These are phyloP conservation scores for Paragyromitra xinjiangensis DNA, from an alignment of 495 filamentous ascomycete species.

Conservation along the genomic window DNA sequence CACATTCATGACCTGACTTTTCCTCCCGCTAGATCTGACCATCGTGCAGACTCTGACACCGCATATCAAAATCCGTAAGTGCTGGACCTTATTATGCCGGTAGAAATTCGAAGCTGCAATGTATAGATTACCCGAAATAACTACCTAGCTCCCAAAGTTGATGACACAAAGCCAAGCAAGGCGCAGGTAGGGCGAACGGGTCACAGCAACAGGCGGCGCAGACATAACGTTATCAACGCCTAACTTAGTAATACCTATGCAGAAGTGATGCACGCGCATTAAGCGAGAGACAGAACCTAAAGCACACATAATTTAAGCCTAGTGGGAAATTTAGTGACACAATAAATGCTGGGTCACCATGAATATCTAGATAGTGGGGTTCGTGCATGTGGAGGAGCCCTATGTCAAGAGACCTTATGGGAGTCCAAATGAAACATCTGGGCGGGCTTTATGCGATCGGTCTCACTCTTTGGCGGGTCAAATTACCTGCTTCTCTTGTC, in stretches of 20 bases:
- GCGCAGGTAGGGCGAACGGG: neutral
- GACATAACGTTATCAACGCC: neutral
- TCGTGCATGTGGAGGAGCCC: too few relatives aligned
- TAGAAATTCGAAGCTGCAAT: neutral
- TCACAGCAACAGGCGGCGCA: neutral
- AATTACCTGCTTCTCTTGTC: too few relatives aligned
- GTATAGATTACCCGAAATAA: neutral
- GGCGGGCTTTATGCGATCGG: too few relatives aligned
- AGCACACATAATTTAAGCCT: neutral
- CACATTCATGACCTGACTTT: neutral
- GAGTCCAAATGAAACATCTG: too few relatives aligned
- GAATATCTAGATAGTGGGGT: neutral
- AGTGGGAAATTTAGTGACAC: neutral
- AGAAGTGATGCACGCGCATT: neutral
- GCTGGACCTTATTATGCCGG: neutral
- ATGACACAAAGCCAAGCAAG: neutral
- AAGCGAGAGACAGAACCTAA: neutral
- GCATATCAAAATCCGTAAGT: neutral
- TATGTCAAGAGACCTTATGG: too few relatives aligned
- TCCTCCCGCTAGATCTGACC: neutral
- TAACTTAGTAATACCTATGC: neutral
- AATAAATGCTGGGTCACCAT: neutral
- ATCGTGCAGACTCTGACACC: neutral
- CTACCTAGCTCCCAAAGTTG: neutral
- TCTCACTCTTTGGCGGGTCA: too few relatives aligned